A percentile compares a stretch with the other conserved stretches of the same genome.
Conservation (phyloP, 2,329 filamentous ascomycete species). For the Erysiphe neolycopersici region DNA sequence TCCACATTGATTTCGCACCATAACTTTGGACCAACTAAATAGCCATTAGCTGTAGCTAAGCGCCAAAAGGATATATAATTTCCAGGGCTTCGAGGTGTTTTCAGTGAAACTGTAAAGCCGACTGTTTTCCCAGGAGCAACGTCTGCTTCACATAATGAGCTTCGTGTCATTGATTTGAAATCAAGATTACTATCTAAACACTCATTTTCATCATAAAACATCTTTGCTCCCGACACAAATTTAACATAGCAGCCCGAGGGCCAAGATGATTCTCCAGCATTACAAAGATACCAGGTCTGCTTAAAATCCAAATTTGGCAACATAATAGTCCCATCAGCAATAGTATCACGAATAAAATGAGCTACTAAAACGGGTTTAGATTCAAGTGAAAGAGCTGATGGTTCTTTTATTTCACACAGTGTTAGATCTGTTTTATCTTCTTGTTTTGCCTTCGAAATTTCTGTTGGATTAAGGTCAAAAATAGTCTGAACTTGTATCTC, state of each 20-base stretch:
- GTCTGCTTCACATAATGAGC: conserved; percentile 42
- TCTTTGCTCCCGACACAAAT: conserved; percentile 84
- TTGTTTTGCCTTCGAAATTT: conserved; percentile 11
- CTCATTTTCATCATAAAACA: conserved; percentile 67
- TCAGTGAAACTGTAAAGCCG: conserved; percentile 62
- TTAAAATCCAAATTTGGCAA: conserved; percentile 48
- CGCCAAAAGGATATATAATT: conserved; percentile 92
- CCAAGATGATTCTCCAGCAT: conserved; percentile 57
- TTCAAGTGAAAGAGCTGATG: not conserved
- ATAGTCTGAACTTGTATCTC: conserved; percentile 43
- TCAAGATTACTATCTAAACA: conserved; percentile 55
- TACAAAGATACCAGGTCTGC: conserved; percentile 78
- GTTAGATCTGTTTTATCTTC: conserved; percentile 8
- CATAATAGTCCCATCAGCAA: conserved; percentile 52
- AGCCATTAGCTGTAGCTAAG: conserved; percentile 52
- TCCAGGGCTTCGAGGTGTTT: conserved; percentile 50
- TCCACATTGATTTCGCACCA: conserved; percentile 78
- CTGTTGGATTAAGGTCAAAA: conserved; percentile 40
- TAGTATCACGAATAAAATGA: conserved; percentile 49
- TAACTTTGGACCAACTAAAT: conserved; percentile 71
- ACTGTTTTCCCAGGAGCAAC: conserved; percentile 49
- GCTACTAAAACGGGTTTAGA: conserved; percentile 23
- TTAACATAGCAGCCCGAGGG: conserved; percentile 72
- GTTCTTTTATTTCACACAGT: not conserved
- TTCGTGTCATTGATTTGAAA: conserved; percentile 56